A percentile compares a stretch with the other conserved stretches of the same genome.
Evolutionary conservation across 371 early-diverging fungal genomes (phyloP).

Genomic region (Syncephalastrum monosporum): DNA sequence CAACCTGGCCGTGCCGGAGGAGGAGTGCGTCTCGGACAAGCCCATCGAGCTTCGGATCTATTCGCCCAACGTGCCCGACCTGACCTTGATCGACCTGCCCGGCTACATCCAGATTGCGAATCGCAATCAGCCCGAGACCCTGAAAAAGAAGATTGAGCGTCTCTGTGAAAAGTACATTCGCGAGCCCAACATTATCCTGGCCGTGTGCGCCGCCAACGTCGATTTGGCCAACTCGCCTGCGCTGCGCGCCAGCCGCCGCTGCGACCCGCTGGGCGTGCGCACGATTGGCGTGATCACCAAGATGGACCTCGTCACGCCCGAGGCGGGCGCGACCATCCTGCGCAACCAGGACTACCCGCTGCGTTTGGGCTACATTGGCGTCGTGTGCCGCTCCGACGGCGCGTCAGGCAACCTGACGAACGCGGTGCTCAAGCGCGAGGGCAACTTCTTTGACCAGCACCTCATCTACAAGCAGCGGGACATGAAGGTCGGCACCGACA

Average conservation of each 20-base stretch:
- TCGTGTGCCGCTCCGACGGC: conserved; percentile 80
- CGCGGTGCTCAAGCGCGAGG: conserved; percentile 71
- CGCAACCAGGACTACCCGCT: conserved; percentile 91
- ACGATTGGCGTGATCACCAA: conserved; percentile 99
- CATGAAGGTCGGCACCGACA: conserved; percentile 81
- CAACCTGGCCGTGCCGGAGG: conserved; percentile 91
- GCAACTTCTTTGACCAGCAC: conserved; percentile 65
- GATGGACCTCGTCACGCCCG: conserved; percentile 95
- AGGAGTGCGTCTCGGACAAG: conserved; percentile 89
- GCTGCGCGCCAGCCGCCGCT: conserved; percentile 86
- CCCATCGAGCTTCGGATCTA: conserved; percentile 96
- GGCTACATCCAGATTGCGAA: conserved; percentile 98
- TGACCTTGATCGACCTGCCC: conserved; percentile 98
- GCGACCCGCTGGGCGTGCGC: conserved; percentile 91
- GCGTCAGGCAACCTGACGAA: conserved; percentile 52
- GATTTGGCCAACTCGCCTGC: conserved; percentile 99
- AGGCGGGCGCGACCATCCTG: conserved; percentile 79
- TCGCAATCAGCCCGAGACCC: conserved; percentile 88
- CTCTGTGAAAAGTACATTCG: conserved; percentile 93
- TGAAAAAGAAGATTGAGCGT: conserved; percentile 92
- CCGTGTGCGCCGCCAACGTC: conserved; percentile 97
- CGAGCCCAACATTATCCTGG: conserved; percentile 95
- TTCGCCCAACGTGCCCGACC: conserved; percentile 93
- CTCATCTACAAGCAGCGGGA: conserved; percentile 63
- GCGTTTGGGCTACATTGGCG: conserved; percentile 97